Evolutionary conservation across 1,139 yeast species (phyloP), one percentile per base, ranked within the genome.

Genomic region (Kluyveromyces sp.): DNA sequence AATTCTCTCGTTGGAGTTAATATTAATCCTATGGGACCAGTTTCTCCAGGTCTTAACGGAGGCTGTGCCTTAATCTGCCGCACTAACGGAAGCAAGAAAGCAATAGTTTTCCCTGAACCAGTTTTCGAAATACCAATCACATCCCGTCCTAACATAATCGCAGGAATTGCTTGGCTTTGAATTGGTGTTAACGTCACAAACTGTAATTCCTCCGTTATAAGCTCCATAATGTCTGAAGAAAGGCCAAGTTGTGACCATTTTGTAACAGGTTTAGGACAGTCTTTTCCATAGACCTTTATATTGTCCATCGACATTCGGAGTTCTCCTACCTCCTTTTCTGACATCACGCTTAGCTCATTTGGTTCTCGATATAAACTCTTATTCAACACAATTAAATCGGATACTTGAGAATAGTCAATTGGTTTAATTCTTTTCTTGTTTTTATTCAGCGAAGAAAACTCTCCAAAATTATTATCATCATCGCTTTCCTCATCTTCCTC

Each of bases 121-220:
- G 99, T 92, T 55, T 89, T 88, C 0, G 98, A 97, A 32, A 92
- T 84, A 4, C 96, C 97, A 45, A 94, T 83, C 3, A 92, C 78
- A 68, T 94, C 97, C 48, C 86, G 67, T 0, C 98, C 97, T 4
- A 83, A 73, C 92, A 92, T 83, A 21, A 89, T 79, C 0, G 90
- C 84, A 0, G 99, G 98, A 21, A 90, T 72, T 0, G 97, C 90
- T 60, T 90, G 97, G 0, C 90, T 74, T 63, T 94, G 99, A 48
- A 94, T 88, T 0, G 97, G 78, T 0, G 97, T 86, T 1, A 97
- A 56, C 4, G 48, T 42, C 4, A 50, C 49, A 48, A 54, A 64
- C 8, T 52, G 52, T 8, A 63, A 48, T 25, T 46, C 67, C 1
- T 74, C 70, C 2, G 67, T 57, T 25, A 89, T 70, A 0, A 78